Conservation (phyloP, 2,329 filamentous ascomycete species). For the Cladosporium sp. region DNA sequence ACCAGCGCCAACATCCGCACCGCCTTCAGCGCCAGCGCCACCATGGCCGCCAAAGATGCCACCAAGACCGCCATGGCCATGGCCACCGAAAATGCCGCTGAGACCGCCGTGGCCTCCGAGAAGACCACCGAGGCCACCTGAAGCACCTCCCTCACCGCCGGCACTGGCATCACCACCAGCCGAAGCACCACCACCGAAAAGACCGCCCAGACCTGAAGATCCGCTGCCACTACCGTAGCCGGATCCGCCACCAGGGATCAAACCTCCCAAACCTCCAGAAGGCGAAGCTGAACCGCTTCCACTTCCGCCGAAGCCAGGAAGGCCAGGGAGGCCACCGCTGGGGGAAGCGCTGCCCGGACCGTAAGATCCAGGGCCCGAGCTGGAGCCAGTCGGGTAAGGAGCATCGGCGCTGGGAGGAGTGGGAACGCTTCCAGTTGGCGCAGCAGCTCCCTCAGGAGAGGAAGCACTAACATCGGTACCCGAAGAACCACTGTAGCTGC, state of each 20-base stretch:
- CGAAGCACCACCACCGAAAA: background rate
- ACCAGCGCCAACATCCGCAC: background rate
- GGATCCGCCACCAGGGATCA: background rate
- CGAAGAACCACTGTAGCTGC: background rate
- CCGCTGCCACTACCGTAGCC: background rate
- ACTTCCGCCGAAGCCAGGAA: background rate
- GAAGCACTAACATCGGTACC: background rate
- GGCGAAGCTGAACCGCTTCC: background rate
- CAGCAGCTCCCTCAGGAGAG: constrained; percentile 9
- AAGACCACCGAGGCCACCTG: background rate
- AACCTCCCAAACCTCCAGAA: background rate
- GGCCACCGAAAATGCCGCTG: background rate
- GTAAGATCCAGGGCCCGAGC: background rate
- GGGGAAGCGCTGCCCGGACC: background rate
- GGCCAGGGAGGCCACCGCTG: background rate
- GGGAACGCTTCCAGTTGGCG: constrained; percentile 8
- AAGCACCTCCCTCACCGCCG: background rate
- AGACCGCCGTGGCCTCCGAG: background rate
- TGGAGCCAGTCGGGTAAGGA: constrained; percentile 8
- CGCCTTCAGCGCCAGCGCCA: background rate
- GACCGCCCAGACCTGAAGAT: background rate
- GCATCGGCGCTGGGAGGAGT: background rate
- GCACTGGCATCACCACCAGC: too few relatives aligned
- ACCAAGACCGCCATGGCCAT: background rate
- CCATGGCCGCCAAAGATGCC: background rate